phyloP scores from a whole-genome alignment of 1,284 basidiomycete species.

The Ustilago nuda region DNA sequence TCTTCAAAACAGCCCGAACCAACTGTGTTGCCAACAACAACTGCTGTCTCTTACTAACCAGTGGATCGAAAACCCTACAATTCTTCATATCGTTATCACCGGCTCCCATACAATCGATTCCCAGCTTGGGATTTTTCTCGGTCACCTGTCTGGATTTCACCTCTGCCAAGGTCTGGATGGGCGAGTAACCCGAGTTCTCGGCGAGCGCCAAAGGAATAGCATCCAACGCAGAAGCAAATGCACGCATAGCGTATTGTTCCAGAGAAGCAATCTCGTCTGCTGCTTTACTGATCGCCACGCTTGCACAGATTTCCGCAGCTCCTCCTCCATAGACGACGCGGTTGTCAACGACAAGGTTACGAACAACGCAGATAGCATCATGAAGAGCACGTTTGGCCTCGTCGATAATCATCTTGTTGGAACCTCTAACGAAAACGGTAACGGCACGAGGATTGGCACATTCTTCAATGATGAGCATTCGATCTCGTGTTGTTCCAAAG shows the following conservation, averaged over 20 bases:
- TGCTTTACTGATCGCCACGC: constrained; percentile 90
- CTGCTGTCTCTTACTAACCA: constrained; percentile 97
- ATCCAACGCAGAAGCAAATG: constrained; percentile 93
- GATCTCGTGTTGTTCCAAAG: constrained; percentile 97
- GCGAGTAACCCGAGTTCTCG: constrained; percentile 95
- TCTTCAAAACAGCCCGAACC: constrained; percentile 70
- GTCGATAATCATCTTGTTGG: constrained; percentile 97
- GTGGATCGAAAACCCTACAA: constrained; percentile 95
- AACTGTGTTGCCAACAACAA: constrained; percentile 97
- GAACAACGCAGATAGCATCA: constrained; percentile 96
- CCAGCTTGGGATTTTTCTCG: constrained; percentile 84
- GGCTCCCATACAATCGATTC: constrained; percentile 90
- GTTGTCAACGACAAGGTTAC: constrained; percentile 94
- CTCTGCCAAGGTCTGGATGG: constrained; percentile 94
- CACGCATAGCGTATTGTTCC: constrained; percentile 99
- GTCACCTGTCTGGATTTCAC: constrained; percentile 93
- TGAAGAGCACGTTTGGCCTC: constrained; percentile 97
- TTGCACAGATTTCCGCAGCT: constrained; percentile 94
- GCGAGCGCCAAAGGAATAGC: constrained; percentile 92
- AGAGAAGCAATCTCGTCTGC: constrained; percentile 96
- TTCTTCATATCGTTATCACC: constrained; percentile 88
- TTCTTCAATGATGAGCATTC: constrained; percentile 99
- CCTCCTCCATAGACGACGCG: constrained; percentile 98
- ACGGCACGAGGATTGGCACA: constrained; percentile 97
- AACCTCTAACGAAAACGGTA: constrained; percentile 95